Evolutionary conservation across 768 basidiomycete genomes (phyloP).

Genomic region (Naganishia vishniacii): DNA sequence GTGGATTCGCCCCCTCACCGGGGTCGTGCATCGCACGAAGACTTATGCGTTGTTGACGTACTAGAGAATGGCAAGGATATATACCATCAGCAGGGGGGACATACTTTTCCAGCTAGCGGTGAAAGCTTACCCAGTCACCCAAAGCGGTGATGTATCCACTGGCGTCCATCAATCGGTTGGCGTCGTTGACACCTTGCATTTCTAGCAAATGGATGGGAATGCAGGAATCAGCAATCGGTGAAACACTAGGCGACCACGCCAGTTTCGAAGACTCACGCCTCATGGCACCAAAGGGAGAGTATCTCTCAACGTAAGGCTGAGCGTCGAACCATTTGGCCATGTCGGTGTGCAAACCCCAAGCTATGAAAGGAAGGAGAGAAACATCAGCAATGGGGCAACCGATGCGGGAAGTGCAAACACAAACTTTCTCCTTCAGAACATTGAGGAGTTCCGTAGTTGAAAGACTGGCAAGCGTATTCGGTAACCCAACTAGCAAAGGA

Average conservation of each 20-base stretch:
- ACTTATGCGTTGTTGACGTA: not conserved
- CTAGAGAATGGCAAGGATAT: not conserved
- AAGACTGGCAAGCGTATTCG: slow-evolving; percentile 48
- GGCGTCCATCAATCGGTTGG: slow-evolving; percentile 46
- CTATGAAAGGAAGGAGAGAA: slow-evolving; percentile 10
- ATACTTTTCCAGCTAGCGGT: no score
- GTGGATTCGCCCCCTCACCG: no score
- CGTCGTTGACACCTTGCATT: slow-evolving; percentile 48
- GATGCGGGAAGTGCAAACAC: slow-evolving; percentile 14
- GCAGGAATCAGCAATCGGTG: no score
- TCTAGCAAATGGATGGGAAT: slow-evolving; percentile 21
- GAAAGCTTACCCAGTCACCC: slow-evolving; percentile 42
- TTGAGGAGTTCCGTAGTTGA: slow-evolving; percentile 46
- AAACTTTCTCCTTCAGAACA: slow-evolving; percentile 39
- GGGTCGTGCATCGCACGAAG: not conserved
- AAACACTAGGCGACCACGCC: no score
- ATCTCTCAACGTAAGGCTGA: slow-evolving; percentile 41
- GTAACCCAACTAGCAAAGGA: slow-evolving; percentile 30
- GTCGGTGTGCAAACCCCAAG: slow-evolving; percentile 41
- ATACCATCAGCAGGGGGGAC: no score
- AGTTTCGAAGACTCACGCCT: slow-evolving; percentile 32
- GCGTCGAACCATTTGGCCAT: slow-evolving; percentile 47
- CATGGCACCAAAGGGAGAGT: slow-evolving; percentile 43
- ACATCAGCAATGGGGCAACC: not conserved
- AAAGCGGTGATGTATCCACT: slow-evolving; percentile 43